Base-by-base conservation (phyloP, 2,329 filamentous ascomycete genomes). In the Fusarium brachygibbosum region DNA sequence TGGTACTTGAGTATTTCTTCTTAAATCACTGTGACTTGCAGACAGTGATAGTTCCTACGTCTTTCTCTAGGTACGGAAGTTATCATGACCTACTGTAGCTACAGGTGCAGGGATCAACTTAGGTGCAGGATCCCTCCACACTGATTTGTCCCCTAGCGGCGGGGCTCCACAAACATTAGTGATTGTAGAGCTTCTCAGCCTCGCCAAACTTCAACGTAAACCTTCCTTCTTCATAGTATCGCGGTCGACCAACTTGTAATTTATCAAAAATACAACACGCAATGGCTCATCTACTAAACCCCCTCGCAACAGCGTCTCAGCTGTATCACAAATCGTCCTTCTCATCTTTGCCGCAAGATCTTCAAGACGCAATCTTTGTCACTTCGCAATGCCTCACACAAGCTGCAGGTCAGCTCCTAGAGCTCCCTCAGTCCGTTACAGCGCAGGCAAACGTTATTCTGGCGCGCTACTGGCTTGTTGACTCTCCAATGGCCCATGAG, bases 401-500 rank as follows among this genome's bases (percentile, higher is more conserved):
- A 79, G 89, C 91, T 23, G 91, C 92, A 13, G 93, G 93, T 31
- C 86, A 97, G 51, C 87, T 98, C 19, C 86, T 99, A 5, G 88
- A 93, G 48, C 85, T 98, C 38, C 92, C 93, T 9, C 94, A 97
- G 77, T 93, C 94, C 71, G 88, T 93, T 38, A 93, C 96, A 38
- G 92, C 94, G 6, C 92, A 94, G 75, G 93, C 94, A 5, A 93
- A 94, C 75, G 89, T 98, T 40, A 81, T 96, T 1, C 88, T 97
- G 34, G 90, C 91, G 52, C 88, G 95, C 16, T 96, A 93, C 80
- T 97, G 92, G 91, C 82, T 93, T 25, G 78, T 84, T 28, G 85
- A 82, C 76, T 87, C 79, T 57, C 84, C 81, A 75, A 87, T 86
- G 82, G 80, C 79, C 66, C 82, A 83, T 78, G 89, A 89, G 74